Evolutionary conservation across 805 yeast species (phyloP).

Genomic region (Citeromyces nyonsensis): DNA sequence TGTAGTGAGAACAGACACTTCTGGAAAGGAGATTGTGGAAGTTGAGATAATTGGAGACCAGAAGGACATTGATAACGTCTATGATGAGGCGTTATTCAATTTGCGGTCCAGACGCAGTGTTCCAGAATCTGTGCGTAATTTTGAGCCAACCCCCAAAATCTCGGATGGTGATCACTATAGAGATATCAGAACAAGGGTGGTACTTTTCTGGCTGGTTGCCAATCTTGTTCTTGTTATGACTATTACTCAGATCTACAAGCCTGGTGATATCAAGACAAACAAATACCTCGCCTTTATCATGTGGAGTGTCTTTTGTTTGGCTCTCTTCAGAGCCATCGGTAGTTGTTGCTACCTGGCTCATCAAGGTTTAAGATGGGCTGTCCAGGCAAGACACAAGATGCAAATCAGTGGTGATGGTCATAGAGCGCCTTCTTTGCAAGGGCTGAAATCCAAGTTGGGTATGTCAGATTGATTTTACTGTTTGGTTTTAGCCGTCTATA

Average conservation of each 20-base stretch:
- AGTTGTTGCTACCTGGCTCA: conserved; percentile 54
- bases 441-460: conserved; percentile 1
- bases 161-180: conserved; percentile 79
- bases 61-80: conserved; percentile 68
- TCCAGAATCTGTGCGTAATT: conserved; percentile 30
- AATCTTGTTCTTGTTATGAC: conserved; percentile 77
- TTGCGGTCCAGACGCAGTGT: conserved; percentile 56
- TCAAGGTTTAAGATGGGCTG: conserved; percentile 14
- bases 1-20: conserved; percentile 62
- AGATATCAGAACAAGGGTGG: conserved; percentile 89
- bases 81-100: conserved; percentile 58
- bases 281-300: conserved; percentile 70
- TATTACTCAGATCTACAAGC: conserved; percentile 66
- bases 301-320: conserved; percentile 84
- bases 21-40: conserved; percentile 75
- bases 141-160: conserved; percentile 12
- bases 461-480: too few species aligned
- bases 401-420: conserved; percentile 7
- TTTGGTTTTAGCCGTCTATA: too few species aligned
- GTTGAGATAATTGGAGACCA: conserved; percentile 60
- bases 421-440: background rate
- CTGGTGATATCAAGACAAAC: conserved; percentile 53
- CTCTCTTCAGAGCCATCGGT: conserved; percentile 73
- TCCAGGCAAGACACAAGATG: conserved; percentile 16
- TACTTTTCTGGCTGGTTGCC: conserved; percentile 82